Evolutionary conservation across 192 early-diverging fungal genomes (phyloP).

Genomic region (Anaeromyces robustus): DNA sequence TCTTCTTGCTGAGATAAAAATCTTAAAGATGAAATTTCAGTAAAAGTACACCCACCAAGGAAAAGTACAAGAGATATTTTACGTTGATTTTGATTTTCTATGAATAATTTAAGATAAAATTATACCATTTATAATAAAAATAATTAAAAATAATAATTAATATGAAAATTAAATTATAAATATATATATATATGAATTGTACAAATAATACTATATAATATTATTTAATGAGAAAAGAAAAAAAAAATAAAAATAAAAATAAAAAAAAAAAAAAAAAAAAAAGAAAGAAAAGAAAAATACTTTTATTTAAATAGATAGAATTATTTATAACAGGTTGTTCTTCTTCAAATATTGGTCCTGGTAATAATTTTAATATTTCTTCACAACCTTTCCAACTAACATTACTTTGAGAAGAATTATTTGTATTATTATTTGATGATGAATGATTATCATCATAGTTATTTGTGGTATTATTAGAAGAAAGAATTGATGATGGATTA

Average conservation of each 20-base stretch:
- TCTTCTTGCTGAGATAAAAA: slow-evolving; percentile 67
- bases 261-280: slow-evolving; percentile 7
- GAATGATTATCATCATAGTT: slow-evolving; percentile 6
- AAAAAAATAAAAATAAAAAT: too few relatives aligned
- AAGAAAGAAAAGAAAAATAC: not conserved
- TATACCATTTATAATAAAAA: too few relatives aligned
- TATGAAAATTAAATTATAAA: too few relatives aligned
- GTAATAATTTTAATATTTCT: slow-evolving; percentile 60
- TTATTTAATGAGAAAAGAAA: too few relatives aligned
- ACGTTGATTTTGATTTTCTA: slow-evolving; percentile 32
- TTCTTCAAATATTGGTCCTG: slow-evolving; percentile 69
- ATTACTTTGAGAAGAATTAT: slow-evolving; percentile 16
- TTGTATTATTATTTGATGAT: slow-evolving; percentile 2
- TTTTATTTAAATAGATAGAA: slow-evolving; percentile 16
- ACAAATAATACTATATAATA: too few relatives aligned
- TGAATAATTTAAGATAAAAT: too few relatives aligned
- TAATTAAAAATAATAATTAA: too few relatives aligned
- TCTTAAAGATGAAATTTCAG: slow-evolving; percentile 84
- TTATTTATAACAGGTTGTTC: slow-evolving; percentile 41
- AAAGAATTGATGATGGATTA: slow-evolving; percentile 21
- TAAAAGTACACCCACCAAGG: slow-evolving; percentile 85
- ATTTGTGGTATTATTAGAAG: slow-evolving; percentile 8
- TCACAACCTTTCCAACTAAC: slow-evolving; percentile 81
- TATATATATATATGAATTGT: too few relatives aligned
- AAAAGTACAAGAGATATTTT: slow-evolving; percentile 77